Base-by-base conservation (phyloP, 257 asterid species). In the Anisodus acutangulus region DNA sequence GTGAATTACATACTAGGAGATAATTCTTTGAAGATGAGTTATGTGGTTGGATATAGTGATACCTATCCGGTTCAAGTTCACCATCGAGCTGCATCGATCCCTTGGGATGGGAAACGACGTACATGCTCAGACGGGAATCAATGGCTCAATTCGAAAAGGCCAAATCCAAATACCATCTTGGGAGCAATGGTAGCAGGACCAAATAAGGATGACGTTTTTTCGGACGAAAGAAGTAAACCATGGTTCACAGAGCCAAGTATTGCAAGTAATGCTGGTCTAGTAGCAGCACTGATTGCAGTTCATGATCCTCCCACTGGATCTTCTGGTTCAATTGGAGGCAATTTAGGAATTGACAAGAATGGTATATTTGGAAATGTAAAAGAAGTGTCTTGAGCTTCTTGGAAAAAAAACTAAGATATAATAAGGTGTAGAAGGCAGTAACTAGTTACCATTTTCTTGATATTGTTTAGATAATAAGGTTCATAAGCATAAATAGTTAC, bases 121-220 rank as follows among this genome's bases (percentile, higher is more conserved):
- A 35, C 88, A 0, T 91, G 95, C 62, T 19, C 74, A 78, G 90
- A 91, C 68, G 95, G 95, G 54, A 78, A 79, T 37, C 53, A 81
- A 41, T 91, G 87, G 87, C 78, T 91, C 58, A n/a, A 85, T 6
- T 87, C 88, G 7, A 22, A 53, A 8, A 72, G 68, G 15, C 31
- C n/a, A 8, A 91, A 91, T 82, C 95, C 93, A 41, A 91, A 89
- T 76, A 83, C 72, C 37, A 85, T 91, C 3, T 26, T 74, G 1
- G 93, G 94, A 74, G 93, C 94, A 16, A 91, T 92, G 92, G 94
- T 91, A 12, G 90, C 88, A 53, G 94, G 94, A 51, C 95, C 95
- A 6, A 89, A 91, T 84, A 84, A 80, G 67, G 84, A 81, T 11
- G 94, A 88, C 37, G 0, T 59, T 2, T 91, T 91, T 80, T 80